These are phyloP conservation scores for Dictyostelium firmibasis DNA, from an alignment of 78 protist species.

Conservation along the genomic window DNA sequence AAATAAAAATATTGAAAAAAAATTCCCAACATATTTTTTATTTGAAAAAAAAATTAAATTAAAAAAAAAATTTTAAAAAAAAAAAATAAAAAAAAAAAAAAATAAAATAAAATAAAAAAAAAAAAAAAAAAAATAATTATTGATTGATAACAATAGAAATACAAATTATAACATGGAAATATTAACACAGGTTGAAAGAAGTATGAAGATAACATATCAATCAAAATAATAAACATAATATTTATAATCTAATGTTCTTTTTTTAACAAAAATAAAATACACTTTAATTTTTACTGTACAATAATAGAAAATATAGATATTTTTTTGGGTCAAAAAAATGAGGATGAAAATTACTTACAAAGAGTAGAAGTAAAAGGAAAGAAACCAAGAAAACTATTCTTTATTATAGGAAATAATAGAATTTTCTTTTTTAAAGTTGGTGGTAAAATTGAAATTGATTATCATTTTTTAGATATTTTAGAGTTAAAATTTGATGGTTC, in stretches of 20 bases:
- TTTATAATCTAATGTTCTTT: neutral
- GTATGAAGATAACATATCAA: neutral
- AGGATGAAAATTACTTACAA: constrained; percentile 61
- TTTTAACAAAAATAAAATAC: too few species aligned
- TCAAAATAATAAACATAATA: neutral
- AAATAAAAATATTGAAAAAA: too few species aligned
- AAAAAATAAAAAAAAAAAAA: too few species aligned
- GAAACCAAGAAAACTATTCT: constrained; percentile 57
- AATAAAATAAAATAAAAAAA: neutral
- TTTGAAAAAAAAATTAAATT: too few species aligned
- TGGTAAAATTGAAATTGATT: constrained; percentile 57
- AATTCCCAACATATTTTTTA: too few species aligned
- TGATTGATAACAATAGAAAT: too few species aligned
- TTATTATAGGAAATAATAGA: constrained; percentile 57
- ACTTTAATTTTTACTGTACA: too few species aligned
- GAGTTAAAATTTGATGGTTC: constrained; percentile 46
- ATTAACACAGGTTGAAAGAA: neutral
- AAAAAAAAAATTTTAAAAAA: too few species aligned
- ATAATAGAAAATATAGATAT: constrained; percentile 54
- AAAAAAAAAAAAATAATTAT: neutral
- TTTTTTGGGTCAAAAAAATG: constrained; percentile 32
- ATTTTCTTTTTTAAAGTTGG: constrained; percentile 66
- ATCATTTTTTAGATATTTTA: constrained; percentile 46
- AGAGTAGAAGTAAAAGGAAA: constrained; percentile 63
- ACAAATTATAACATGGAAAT: neutral